Evolutionary conservation across 2,329 filamentous ascomycete species (phyloP), one percentile per base, ranked within the genome.

Genomic region (Lachnellula arida): DNA sequence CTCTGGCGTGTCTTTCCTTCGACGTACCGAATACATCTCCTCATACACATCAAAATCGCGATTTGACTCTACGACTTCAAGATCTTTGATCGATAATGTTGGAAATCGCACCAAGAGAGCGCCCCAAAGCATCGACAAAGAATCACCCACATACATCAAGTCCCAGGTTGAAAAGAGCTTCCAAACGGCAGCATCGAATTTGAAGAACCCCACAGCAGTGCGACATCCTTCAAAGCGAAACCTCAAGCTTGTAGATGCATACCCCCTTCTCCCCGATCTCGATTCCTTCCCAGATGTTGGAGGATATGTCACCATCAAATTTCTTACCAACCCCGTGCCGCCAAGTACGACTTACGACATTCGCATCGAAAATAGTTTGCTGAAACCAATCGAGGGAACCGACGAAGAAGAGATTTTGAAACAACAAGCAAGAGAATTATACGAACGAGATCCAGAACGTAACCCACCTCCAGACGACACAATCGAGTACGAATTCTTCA

Each of bases 11-110:
- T 96, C 91, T 60, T 99, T 99, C 81, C 81, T 99, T 64, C 90
- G 94, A 56, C 85, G 93, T 67, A 97, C 94, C 54, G 94, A 99
- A 73, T 97, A 97, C 75, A 97, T 96, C 68, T 89, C 89, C 11
- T 82, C 81, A 3, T 74, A 76, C 22, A 76, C 75, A 32, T 69
- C 76, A 5, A 84, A 82, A 67, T 69, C 67, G 17, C 72, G 72
- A 34, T 74, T 74, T 55, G 78, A 82, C 50, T 78, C 78, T 0
- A 79, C 77, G 28, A 79, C 79, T 25, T 78, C 81, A 4, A 79
- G 80, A 59, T 75, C 76, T 32, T 72, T 80, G 49, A 74, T 79
- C 39, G 71, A 76, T 46, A 69, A 66, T 54, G 61, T 65, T 62
- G 65, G 66, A 11, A 68, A 64, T 25, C 70, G 68, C 43, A 63